These are phyloP conservation scores for Achaetomium macrosporum DNA, from an alignment of 2,329 filamentous ascomycete species.

Conservation along the genomic window DNA sequence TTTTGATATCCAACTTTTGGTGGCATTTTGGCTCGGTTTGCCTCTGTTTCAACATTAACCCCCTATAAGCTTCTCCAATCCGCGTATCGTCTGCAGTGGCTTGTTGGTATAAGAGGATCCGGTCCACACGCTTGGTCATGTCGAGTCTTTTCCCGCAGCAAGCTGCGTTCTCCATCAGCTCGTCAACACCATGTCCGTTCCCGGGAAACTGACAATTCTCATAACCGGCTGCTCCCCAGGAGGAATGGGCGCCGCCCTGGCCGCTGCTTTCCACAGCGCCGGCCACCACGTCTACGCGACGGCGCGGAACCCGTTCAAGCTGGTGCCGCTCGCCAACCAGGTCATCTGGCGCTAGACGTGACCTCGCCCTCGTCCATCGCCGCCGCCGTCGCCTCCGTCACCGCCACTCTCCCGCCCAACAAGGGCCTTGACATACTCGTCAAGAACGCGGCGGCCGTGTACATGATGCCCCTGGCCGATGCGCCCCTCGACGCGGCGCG, in stretches of 20 bases:
- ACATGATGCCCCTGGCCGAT: slow-evolving; percentile 32
- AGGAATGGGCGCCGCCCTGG: slow-evolving; percentile 33
- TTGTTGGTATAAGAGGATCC: no score
- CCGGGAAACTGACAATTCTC: slow-evolving; percentile 2
- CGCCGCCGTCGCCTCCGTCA: slow-evolving; percentile 29
- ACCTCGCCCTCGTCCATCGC: slow-evolving; percentile 31
- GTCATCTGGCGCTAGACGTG: slow-evolving; percentile 39
- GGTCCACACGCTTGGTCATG: no score
- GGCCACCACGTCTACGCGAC: slow-evolving; percentile 38
- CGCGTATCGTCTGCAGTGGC: no score
- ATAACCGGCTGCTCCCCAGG: slow-evolving; percentile 4
- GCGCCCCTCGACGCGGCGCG: slow-evolving; percentile 28
- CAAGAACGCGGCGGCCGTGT: slow-evolving; percentile 37
- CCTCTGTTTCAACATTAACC: no score
- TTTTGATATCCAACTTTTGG: no score
- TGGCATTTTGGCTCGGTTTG: no score
- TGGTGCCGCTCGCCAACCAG: slow-evolving; percentile 27
- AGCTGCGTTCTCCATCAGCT: no score
- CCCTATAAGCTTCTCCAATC: no score
- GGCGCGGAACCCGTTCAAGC: slow-evolving; percentile 31
- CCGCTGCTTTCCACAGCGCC: slow-evolving; percentile 33
- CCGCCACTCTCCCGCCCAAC: slow-evolving; percentile 22
- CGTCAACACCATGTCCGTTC: background rate
- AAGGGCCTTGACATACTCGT: slow-evolving; percentile 38
- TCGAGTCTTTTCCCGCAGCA: no score